Conservation (phyloP, 352 stramenopile genomes). For the Pythium brachiatum region DNA sequence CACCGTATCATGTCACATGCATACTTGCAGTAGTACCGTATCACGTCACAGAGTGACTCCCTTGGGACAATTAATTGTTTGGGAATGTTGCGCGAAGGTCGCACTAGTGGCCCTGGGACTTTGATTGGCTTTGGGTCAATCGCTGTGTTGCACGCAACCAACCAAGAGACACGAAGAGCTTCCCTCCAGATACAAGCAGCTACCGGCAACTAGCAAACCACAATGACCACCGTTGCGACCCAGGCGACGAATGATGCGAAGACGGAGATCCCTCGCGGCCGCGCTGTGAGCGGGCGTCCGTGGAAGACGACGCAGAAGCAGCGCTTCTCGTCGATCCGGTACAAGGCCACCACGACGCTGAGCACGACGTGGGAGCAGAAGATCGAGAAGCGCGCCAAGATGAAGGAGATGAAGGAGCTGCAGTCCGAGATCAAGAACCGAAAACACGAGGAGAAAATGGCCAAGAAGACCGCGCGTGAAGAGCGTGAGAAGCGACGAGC, state of each 20-base stretch:
- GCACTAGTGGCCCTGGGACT: constrained; percentile 9
- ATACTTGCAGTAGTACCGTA: no score
- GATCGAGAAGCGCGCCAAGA: constrained; percentile 67
- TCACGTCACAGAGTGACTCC: no score
- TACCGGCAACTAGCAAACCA: constrained; percentile 17
- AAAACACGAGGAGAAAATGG: constrained; percentile 67
- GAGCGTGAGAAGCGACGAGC: constrained; percentile 86
- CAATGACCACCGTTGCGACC: constrained; percentile 2
- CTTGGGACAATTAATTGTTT: not conserved
- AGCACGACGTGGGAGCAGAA: constrained; percentile 90
- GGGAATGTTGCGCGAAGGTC: constrained; percentile 31
- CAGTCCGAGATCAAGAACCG: constrained; percentile 79
- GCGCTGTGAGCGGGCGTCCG: constrained; percentile 67
- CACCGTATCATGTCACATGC: no score
- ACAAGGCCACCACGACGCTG: constrained; percentile 77
- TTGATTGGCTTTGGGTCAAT: constrained; percentile 23
- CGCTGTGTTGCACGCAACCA: constrained; percentile 25
- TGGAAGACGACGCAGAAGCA: constrained; percentile 86
- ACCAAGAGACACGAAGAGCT: constrained; percentile 24
- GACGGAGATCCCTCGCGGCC: constrained; percentile 41
- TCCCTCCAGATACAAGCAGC: not conserved
- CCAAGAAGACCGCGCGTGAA: constrained; percentile 72
- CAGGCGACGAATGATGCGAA: constrained; percentile 6
- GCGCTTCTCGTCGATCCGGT: constrained; percentile 69
- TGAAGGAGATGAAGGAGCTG: constrained; percentile 82